phyloP scores from a whole-genome alignment of 345 rosid genomes.

The Salix koriyanagi region DNA sequence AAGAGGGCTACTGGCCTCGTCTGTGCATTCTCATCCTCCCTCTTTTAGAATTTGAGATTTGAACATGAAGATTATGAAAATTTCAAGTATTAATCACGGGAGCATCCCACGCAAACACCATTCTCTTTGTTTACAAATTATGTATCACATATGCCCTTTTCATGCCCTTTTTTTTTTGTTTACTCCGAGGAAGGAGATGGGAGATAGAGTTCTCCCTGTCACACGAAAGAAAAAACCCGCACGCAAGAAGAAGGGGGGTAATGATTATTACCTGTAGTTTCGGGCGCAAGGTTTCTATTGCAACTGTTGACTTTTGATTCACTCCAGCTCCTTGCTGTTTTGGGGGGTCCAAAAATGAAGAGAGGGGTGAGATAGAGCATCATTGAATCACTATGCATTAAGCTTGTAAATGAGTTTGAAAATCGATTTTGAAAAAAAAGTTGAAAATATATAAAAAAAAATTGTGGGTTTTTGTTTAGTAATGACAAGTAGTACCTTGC shows the following conservation, averaged over 20 bases:
- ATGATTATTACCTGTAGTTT: constrained; percentile 49
- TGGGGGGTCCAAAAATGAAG: background rate
- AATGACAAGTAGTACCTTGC: constrained; percentile 45
- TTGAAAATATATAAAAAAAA: background rate
- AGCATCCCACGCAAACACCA: background rate
- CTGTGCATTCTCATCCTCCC: no score
- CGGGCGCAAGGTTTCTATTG: constrained; percentile 62
- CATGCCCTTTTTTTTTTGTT: no score
- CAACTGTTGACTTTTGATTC: constrained; percentile 43
- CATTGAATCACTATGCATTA: background rate
- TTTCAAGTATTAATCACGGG: background rate
- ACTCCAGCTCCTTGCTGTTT: constrained; percentile 64
- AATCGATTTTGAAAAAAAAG: no score
- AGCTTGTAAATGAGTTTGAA: no score
- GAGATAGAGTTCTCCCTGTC: no score
- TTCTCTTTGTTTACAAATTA: no score
- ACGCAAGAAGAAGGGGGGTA: no score
- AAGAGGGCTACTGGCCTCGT: no score
- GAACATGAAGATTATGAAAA: background rate
- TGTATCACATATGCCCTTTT: no score
- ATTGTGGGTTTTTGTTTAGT: background rate
- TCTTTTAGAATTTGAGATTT: no score
- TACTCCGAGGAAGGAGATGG: no score
- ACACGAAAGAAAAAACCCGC: no score
- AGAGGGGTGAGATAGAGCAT: background rate